Percentiles rank a stretch among this genome's conserved stretches.
Conservation (phyloP, 371 early-diverging fungal genomes). For the Mycotypha africana region DNA sequence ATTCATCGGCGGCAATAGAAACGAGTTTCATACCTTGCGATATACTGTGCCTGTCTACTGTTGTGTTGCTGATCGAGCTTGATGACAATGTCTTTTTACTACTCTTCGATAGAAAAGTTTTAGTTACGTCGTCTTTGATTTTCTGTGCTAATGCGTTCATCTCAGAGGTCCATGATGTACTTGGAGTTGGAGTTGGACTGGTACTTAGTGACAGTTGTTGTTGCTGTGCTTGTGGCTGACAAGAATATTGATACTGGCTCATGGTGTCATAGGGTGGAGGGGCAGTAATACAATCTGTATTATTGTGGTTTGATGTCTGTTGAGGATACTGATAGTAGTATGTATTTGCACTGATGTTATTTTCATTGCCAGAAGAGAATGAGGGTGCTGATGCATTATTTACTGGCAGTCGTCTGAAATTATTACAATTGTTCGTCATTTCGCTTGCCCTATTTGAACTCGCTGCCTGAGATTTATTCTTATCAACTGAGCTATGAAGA, state of each 20-base stretch:
- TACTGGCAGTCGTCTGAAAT: background rate
- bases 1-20: slow-evolving; percentile 49
- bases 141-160: slow-evolving; percentile 35
- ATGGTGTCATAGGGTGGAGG: slow-evolving; percentile 22
- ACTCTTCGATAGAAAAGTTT: too few relatives aligned
- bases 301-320: background rate
- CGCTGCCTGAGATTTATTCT: slow-evolving; percentile 10
- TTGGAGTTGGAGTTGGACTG: slow-evolving; percentile 22
- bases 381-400: background rate
- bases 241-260: too few relatives aligned
- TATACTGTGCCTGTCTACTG: slow-evolving; percentile 33
- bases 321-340: background rate
- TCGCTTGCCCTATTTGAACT: too few relatives aligned
- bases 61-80: background rate
- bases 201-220: too few relatives aligned
- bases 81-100: slow-evolving; percentile 1
- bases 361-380: too few relatives aligned
- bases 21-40: slow-evolving; percentile 50
- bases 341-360: too few relatives aligned
- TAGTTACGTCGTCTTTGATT: slow-evolving; percentile 24
- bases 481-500: slow-evolving; percentile 22
- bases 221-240: too few relatives aligned
- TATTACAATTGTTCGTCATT: too few relatives aligned
- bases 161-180: slow-evolving; percentile 34
- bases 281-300: slow-evolving; percentile 3